Percentiles rank a stretch among this genome's conserved stretches.
Conservation (phyloP, 2,329 filamentous ascomycete genomes). For the Xylariaceae sp. region DNA sequence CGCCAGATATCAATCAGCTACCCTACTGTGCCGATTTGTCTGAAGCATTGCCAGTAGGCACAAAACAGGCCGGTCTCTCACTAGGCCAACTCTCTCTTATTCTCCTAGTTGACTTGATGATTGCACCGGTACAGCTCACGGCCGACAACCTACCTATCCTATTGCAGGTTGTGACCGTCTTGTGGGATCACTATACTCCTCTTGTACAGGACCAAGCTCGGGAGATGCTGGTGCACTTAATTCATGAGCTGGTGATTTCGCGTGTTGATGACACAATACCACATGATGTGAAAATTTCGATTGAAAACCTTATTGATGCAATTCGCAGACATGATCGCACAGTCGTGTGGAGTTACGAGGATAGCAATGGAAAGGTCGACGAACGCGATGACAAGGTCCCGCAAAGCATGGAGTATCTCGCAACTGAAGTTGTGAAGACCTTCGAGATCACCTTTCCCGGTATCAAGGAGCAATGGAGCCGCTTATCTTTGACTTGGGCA, state of each 20-base stretch:
- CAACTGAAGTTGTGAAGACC: conserved; percentile 75
- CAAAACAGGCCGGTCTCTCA: conserved; percentile 89
- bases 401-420: conserved; percentile 79
- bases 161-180: conserved; percentile 83
- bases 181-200: conserved; percentile 96
- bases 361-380: conserved; percentile 76
- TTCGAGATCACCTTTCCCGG: conserved; percentile 81
- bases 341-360: conserved; percentile 92
- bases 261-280: conserved; percentile 67
- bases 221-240: conserved; percentile 96
- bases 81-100: conserved; percentile 91
- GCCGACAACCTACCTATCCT: conserved; percentile 79
- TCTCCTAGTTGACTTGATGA: conserved; percentile 90
- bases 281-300: conserved; percentile 60
- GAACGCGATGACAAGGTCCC: conserved; percentile 77
- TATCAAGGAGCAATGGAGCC: conserved; percentile 87
- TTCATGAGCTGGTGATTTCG: conserved; percentile 88
- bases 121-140: conserved; percentile 78
- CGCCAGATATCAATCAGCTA: conserved; percentile 68
- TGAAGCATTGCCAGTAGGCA: conserved; percentile 75
- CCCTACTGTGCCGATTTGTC: conserved; percentile 87
- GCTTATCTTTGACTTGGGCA: conserved; percentile 88
- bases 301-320: conserved; percentile 83
- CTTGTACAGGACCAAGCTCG: conserved; percentile 94
- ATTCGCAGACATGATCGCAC: conserved; percentile 79